Evolutionary conservation across 192 early-diverging fungal species (phyloP).

Genomic region (Entophlyctis helioformis): DNA sequence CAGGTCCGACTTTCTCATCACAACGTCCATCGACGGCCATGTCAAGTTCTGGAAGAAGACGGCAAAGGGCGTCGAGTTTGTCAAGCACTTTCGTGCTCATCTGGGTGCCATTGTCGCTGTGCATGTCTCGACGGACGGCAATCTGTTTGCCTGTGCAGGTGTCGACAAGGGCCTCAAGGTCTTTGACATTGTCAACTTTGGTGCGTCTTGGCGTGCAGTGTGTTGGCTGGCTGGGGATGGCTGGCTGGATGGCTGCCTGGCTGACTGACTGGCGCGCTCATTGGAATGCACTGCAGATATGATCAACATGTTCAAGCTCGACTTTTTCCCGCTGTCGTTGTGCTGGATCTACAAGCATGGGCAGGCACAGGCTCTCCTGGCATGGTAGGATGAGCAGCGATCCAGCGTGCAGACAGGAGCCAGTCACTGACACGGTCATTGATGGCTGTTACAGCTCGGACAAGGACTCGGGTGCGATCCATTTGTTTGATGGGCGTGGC

Average conservation of each 20-base stretch:
- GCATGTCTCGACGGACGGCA: conserved; percentile 48
- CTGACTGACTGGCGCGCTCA: not conserved
- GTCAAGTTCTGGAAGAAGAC: conserved; percentile 99
- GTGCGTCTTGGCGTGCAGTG: conserved; percentile 29
- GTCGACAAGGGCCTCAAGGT: conserved; percentile 82
- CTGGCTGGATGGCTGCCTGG: too few species aligned
- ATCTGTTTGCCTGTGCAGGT: conserved; percentile 68
- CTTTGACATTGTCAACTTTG: conserved; percentile 94
- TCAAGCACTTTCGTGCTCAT: conserved; percentile 92
- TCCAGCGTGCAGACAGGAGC: too few species aligned
- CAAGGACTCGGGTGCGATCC: conserved; percentile 49
- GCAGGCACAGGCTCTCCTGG: conserved; percentile 74
- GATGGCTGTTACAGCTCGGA: conserved; percentile 49
- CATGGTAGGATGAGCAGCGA: conserved; percentile 37
- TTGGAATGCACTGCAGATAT: conserved; percentile 52
- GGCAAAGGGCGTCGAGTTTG: conserved; percentile 87
- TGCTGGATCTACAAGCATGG: conserved; percentile 80
- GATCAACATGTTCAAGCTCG: conserved; percentile 85
- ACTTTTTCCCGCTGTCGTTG: conserved; percentile 59
- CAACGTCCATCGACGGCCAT: conserved; percentile 89
- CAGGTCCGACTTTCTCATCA: conserved; percentile 86
- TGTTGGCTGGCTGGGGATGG: not conserved
- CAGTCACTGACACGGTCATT: not conserved
- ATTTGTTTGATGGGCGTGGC: conserved; percentile 71
- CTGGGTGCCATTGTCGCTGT: conserved; percentile 48